phyloP scores from a whole-genome alignment of 1,284 basidiomycete species.

The Malassezia caprae region DNA sequence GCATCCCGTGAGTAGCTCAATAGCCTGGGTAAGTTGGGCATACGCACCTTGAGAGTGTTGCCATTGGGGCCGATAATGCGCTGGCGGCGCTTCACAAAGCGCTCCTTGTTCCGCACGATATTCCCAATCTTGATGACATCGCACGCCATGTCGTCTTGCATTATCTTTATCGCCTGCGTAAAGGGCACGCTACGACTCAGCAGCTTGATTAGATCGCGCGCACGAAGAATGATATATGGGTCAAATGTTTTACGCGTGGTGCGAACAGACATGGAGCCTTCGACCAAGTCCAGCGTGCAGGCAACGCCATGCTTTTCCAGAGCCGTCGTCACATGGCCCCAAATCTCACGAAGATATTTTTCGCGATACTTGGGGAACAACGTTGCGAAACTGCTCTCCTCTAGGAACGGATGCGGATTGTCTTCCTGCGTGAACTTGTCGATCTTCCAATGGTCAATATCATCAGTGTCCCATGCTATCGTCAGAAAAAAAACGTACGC shows the following conservation, averaged over 20 bases:
- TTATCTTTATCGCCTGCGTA: conserved; percentile 73
- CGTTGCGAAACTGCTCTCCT: conserved; percentile 94
- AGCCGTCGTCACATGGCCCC: conserved; percentile 80
- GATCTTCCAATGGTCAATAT: conserved; percentile 97
- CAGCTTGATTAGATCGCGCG: conserved; percentile 88
- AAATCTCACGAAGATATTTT: conserved; percentile 86
- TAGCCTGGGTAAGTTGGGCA: conserved; percentile 58
- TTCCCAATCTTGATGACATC: conserved; percentile 98
- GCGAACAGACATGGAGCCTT: conserved; percentile 91
- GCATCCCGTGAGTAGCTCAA: conserved; percentile 89
- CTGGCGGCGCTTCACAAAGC: conserved; percentile 91
- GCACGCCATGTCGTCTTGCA: conserved; percentile 81
- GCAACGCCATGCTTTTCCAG: conserved; percentile 74
- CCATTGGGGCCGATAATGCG: conserved; percentile 94
- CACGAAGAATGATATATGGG: conserved; percentile 90
- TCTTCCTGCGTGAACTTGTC: conserved; percentile 62
- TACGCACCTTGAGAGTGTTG: conserved; percentile 76
- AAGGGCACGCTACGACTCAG: conserved; percentile 79
- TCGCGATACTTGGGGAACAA: conserved; percentile 98
- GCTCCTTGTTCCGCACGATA: conserved; percentile 85
- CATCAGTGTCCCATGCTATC: conserved; percentile 79
- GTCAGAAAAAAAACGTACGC: conserved; percentile 17
- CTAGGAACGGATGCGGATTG: conserved; percentile 67
- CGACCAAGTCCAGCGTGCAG: conserved; percentile 86
- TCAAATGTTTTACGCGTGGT: conserved; percentile 96